These are phyloP conservation scores for Globisporangium emineosum DNA, from an alignment of 352 stramenopile genomes.

Conservation along the genomic window DNA sequence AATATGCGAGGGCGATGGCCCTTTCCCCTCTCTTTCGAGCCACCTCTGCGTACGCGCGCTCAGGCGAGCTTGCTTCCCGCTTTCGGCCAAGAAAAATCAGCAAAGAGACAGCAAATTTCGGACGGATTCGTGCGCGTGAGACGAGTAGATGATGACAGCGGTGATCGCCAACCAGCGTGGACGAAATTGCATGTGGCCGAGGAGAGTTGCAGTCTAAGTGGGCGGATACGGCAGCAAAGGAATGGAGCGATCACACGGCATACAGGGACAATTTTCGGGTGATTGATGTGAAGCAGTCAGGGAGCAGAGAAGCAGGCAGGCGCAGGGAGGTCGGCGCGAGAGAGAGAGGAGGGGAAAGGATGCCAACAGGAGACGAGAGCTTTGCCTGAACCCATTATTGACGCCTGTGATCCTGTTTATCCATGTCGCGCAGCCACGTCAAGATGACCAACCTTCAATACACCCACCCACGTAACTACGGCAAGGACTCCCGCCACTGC, in stretches of 20 bases:
- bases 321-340: background rate
- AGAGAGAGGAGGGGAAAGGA: background rate
- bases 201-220: background rate
- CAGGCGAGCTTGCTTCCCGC: background rate
- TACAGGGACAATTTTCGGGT: background rate
- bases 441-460: constrained; percentile 90
- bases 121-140: background rate
- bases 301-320: background rate
- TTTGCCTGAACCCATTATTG: background rate
- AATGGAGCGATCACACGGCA: background rate
- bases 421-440: constrained; percentile 28
- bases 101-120: too few species aligned
- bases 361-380: background rate
- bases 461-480: constrained; percentile 85
- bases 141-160: background rate
- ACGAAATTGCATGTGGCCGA: too few species aligned
- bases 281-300: background rate
- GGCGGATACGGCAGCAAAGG: background rate
- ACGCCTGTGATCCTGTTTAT: constrained; percentile 10
- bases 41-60: background rate
- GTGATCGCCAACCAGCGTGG: too few species aligned
- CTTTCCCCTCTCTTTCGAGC: background rate
- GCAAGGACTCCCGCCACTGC: constrained; percentile 90
- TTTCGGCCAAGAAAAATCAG: background rate
- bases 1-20: constrained; percentile 13